Evolutionary conservation across 331 rosid species (phyloP), one percentile per base, ranked within the genome.

Genomic region (Dryas integrifolia): DNA sequence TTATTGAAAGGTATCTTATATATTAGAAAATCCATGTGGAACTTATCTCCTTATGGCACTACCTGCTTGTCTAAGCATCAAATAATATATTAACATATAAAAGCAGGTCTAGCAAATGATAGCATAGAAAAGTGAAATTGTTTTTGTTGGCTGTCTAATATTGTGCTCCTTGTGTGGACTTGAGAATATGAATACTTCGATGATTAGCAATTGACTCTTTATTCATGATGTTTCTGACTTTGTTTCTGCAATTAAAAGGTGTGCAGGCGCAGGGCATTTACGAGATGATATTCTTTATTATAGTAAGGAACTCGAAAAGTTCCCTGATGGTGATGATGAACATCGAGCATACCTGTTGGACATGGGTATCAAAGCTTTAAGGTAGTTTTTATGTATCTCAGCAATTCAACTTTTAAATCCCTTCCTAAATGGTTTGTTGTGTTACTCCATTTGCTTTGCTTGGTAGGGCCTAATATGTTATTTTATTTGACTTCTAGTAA

Each of bases 291-390:
- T 91, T 76, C 87, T 85, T 57, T 70, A 85, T 80, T 88, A 88
- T 83, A 79, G 84, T 49, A 85, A 76, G 84, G 85, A 88, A 79
- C 85, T 88, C 52, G 77, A 84, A 76, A 87, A 87, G 79, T 81
- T 57, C 58, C 67, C 79, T 7, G 85, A 79, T 16, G 81, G 46
- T 70, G 88, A 87, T 52, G 97, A 88, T n/a, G 97, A 91, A 77
- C 83, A 82, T 41, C 83, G 76, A 48, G 95, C 86, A 1, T 77
- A 77, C 79, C 82, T 86, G 47, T 73, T 77, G 90, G 95, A 88
- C 82, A 85, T 91, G 92, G 95, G 92, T 69, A 73, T 87, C 72
- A 91, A 88, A 85, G 92, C 97, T 75, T 76, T 88, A 81, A 91
- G 90, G 97, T 91, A 35, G 2, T 9, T 58, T 10, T 58, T 67